phyloP scores from a whole-genome alignment of 2,329 filamentous ascomycete genomes.

The Rugonectria rugulosa region DNA sequence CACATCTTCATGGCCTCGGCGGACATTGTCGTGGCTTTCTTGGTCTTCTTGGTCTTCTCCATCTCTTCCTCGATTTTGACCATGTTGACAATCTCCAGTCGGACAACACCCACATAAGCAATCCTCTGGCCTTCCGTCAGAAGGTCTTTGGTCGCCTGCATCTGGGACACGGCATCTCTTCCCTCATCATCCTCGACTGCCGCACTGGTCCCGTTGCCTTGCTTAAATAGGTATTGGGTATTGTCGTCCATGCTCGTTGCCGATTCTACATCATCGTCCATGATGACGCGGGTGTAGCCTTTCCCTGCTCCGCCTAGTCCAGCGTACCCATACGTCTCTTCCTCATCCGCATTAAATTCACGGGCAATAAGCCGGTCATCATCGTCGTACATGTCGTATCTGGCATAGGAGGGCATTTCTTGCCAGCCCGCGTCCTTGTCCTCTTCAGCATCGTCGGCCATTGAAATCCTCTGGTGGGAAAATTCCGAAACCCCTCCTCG shows the following conservation, averaged over 20 bases:
- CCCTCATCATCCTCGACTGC: constrained; percentile 79
- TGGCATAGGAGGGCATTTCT: constrained; percentile 90
- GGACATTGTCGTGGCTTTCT: constrained; percentile 74
- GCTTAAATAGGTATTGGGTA: constrained; percentile 93
- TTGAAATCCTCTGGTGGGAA: constrained; percentile 83
- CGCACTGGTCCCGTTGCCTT: constrained; percentile 65
- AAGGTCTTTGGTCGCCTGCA: constrained; percentile 95
- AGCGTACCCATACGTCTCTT: constrained; percentile 71
- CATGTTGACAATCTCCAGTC: constrained; percentile 83
- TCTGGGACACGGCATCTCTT: constrained; percentile 84
- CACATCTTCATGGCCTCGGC: constrained; percentile 90
- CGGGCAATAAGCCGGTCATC: constrained; percentile 86
- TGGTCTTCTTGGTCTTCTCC: constrained; percentile 69
- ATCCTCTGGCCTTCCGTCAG: constrained; percentile 95
- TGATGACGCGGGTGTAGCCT: constrained; percentile 92
- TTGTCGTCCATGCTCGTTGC: constrained; percentile 97
- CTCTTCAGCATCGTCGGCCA: constrained; percentile 61
- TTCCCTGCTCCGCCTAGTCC: constrained; percentile 89
- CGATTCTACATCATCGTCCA: constrained; percentile 94
- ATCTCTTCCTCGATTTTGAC: constrained; percentile 70
- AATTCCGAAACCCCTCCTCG: constrained; percentile 73
- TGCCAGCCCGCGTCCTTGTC: constrained; percentile 81
- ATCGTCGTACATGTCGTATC: constrained; percentile 95
- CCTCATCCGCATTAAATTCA: constrained; percentile 78
- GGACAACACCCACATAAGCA: constrained; percentile 91